Evolutionary conservation across 2,329 filamentous ascomycete genomes (phyloP).

Genomic region (Trichoderma gracile): DNA sequence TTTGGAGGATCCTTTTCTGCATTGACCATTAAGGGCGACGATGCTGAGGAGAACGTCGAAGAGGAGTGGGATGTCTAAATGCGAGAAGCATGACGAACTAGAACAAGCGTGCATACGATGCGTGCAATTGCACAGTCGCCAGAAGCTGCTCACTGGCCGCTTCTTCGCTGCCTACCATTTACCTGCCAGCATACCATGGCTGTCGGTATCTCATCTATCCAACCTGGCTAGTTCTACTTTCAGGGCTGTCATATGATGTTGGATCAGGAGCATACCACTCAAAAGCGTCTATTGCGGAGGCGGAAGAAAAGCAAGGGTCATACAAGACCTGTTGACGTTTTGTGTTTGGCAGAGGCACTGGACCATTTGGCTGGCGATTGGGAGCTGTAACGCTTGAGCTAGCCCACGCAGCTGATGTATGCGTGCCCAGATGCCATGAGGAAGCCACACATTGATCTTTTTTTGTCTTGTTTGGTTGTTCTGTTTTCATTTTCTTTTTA

Average conservation of each 20-base stretch:
- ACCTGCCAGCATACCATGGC: background rate
- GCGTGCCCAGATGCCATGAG: background rate
- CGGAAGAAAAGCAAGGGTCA: background rate
- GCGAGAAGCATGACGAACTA: background rate
- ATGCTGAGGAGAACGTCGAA: conserved; percentile 45
- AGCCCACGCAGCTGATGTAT: background rate
- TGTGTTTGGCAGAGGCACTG: conserved; percentile 11
- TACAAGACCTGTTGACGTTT: background rate
- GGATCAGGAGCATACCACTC: background rate
- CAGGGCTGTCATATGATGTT: conserved; percentile 9
- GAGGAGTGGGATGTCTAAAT: conserved; percentile 56
- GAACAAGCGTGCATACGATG: background rate
- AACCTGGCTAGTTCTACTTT: background rate
- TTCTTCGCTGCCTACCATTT: conserved; percentile 21
- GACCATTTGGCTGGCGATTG: background rate
- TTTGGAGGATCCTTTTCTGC: conserved; percentile 54
- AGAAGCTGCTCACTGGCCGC: background rate
- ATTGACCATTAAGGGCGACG: conserved; percentile 45
- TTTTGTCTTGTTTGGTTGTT: background rate
- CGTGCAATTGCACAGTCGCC: conserved; percentile 9
- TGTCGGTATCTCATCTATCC: background rate
- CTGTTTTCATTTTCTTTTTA: background rate
- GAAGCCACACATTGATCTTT: background rate
- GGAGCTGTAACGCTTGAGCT: background rate
- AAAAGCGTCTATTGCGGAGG: conserved; percentile 1